phyloP scores from a whole-genome alignment of 1,139 yeast species.

The Pichia sp. region DNA sequence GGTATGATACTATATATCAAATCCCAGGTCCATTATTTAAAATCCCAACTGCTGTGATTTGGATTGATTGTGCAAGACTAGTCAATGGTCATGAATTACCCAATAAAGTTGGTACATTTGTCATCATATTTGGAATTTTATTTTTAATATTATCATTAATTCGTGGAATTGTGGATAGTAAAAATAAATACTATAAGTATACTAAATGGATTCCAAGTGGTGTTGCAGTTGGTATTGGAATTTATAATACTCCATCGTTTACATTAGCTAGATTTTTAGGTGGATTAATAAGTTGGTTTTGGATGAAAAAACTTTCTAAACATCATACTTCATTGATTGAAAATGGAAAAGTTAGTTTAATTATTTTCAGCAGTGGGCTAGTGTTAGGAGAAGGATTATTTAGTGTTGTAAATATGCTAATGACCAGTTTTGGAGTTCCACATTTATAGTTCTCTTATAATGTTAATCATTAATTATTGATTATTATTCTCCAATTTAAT shows the following conservation, averaged over 20 bases:
- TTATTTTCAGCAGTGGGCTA: slow-evolving; percentile 85
- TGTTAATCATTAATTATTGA: too few relatives aligned
- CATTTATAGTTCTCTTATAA: slow-evolving; percentile 29
- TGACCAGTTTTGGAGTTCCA: slow-evolving; percentile 56
- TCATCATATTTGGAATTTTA: slow-evolving; percentile 57
- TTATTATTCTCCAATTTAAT: not conserved
- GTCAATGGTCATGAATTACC: slow-evolving; percentile 93
- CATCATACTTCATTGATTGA: not conserved
- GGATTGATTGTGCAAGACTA: slow-evolving; percentile 93
- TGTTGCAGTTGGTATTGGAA: slow-evolving; percentile 95
- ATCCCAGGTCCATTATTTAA: slow-evolving; percentile 79
- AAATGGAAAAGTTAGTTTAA: slow-evolving; percentile 54
- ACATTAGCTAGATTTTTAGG: slow-evolving; percentile 91
- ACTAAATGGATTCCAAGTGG: slow-evolving; percentile 77
- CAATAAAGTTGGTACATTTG: slow-evolving; percentile 61
- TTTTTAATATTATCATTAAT: slow-evolving; percentile 66
- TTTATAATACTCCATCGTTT: slow-evolving; percentile 88
- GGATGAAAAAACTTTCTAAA: slow-evolving; percentile 42
- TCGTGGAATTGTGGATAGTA: slow-evolving; percentile 47
- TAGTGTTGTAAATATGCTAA: slow-evolving; percentile 72
- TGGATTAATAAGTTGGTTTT: slow-evolving; percentile 63
- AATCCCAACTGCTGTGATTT: slow-evolving; percentile 89
- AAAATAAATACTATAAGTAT: slow-evolving; percentile 36
- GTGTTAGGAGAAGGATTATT: slow-evolving; percentile 91
- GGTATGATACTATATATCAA: slow-evolving; percentile 73